These are phyloP conservation scores for Solanum pimpinellifolium DNA, from an alignment of 257 asterid genomes.

Conservation along the genomic window DNA sequence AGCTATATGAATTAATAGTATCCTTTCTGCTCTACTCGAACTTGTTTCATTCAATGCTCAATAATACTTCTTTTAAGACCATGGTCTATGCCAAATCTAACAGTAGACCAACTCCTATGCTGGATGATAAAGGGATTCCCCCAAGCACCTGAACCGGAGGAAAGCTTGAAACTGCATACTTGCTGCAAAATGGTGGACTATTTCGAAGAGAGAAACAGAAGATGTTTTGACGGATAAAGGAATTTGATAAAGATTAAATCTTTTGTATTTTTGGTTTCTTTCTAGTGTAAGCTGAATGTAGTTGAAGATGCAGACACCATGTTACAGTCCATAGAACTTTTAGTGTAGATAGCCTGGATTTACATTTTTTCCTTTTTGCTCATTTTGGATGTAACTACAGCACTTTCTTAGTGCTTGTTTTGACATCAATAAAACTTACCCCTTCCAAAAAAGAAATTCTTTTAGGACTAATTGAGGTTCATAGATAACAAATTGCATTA, in stretches of 20 bases:
- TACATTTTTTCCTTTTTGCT: not conserved
- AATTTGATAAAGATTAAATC: not conserved
- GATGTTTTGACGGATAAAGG: not conserved
- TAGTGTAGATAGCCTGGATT: not conserved
- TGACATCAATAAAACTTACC: not conserved
- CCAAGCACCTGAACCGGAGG: not conserved
- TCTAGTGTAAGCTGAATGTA: not conserved
- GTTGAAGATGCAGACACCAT: not conserved
- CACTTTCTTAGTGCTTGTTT: not conserved
- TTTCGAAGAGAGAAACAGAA: not conserved
- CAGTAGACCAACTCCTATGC: not conserved
- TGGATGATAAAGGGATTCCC: not conserved
- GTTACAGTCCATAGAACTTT: not conserved
- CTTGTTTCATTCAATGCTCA: not conserved
- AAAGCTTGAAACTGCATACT: not conserved
- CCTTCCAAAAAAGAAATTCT: not conserved
- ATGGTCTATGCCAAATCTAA: not conserved
- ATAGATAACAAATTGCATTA: not conserved
- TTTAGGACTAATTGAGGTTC: not conserved
- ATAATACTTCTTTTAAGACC: not conserved
- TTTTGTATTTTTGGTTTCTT: not conserved
- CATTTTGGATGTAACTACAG: not conserved
- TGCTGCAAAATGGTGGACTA: not conserved
- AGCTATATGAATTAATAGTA: not conserved
- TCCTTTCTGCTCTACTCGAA: not conserved